Conservation (phyloP, 208 protist genomes). For the Leishmania tropica region DNA sequence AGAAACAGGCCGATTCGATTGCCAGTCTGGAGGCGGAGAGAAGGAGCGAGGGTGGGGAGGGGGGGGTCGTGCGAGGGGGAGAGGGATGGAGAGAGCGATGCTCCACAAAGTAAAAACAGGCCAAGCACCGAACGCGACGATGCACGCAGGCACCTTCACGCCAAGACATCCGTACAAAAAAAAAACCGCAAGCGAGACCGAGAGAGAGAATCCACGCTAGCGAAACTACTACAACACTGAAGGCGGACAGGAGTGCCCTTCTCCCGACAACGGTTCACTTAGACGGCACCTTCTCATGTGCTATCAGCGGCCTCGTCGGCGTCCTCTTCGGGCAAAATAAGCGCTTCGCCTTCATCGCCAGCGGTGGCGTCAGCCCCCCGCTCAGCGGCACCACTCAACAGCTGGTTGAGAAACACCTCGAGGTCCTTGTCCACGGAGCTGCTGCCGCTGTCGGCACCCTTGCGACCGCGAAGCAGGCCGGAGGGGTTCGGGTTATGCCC, state of each 20-base stretch:
- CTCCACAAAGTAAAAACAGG: not conserved
- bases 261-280: not conserved
- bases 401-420: slow-evolving; percentile 55
- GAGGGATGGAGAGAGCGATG: not conserved
- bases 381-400: slow-evolving; percentile 30
- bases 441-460: slow-evolving; percentile 17
- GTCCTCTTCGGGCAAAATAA: slow-evolving; percentile 8
- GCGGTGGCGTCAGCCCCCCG: not conserved
- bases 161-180: not conserved
- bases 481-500: slow-evolving; percentile 89
- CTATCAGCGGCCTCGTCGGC: not conserved
- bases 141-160: not conserved
- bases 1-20: not conserved
- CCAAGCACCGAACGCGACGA: not conserved
- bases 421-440: slow-evolving; percentile 56
- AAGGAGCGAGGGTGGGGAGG: not conserved
- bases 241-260: not conserved
- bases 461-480: slow-evolving; percentile 60
- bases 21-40: not conserved
- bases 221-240: not conserved
- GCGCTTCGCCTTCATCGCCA: not conserved
- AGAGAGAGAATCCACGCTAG: not conserved
- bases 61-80: not conserved
- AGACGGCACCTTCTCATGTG: not conserved
- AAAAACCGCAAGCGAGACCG: not conserved